Evolutionary conservation across 768 basidiomycete genomes (phyloP).

Genomic region (Fibroporia radiculosa): DNA sequence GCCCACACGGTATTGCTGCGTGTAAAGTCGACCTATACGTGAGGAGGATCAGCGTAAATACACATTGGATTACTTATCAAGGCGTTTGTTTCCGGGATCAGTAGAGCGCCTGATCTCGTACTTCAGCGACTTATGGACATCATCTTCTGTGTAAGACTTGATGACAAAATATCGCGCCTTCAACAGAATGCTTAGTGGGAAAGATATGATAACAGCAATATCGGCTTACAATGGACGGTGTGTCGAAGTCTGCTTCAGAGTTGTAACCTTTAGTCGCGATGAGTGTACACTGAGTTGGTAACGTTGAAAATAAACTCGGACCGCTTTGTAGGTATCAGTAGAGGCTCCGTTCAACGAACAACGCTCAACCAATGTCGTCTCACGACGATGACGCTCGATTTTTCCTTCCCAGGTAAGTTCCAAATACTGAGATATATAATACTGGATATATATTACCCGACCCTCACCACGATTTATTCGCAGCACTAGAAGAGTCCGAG

Average conservation of each 20-base stretch:
- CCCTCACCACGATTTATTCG: no score
- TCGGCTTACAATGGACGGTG: constrained; percentile 63
- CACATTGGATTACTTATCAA: constrained; percentile 52
- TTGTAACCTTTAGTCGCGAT: constrained; percentile 89
- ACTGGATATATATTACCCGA: no score
- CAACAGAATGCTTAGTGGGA: constrained; percentile 7
- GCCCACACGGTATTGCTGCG: constrained; percentile 97
- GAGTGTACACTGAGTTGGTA: no score
- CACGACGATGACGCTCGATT: no score
- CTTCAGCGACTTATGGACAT: constrained; percentile 96
- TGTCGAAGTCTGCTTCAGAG: constrained; percentile 72
- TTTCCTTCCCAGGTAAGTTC: no score
- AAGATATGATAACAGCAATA: constrained; percentile 2
- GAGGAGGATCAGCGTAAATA: not conserved
- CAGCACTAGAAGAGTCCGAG: no score
- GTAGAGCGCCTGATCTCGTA: constrained; percentile 99
- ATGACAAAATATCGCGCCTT: constrained; percentile 95
- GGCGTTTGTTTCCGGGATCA: constrained; percentile 92
- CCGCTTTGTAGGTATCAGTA: no score
- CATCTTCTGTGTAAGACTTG: constrained; percentile 98
- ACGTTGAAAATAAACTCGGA: no score
- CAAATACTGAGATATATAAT: no score
- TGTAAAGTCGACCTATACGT: constrained; percentile 75
- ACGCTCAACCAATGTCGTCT: no score
- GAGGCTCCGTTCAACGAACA: no score